Evolutionary conservation across 495 filamentous ascomycete species (phyloP).

Genomic region (Xanthoparmelia taractica): DNA sequence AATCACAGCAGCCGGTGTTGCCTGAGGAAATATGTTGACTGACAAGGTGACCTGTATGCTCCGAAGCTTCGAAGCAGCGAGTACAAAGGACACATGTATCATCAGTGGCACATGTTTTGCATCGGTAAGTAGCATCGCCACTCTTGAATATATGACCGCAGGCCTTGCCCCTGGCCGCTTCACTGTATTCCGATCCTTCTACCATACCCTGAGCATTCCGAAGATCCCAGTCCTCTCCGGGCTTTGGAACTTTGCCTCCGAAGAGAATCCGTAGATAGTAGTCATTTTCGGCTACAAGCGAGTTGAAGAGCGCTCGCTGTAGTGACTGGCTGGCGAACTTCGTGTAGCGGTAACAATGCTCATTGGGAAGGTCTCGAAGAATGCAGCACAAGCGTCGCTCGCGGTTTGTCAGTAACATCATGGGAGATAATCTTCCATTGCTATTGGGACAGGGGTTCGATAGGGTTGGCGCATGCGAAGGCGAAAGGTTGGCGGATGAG

Average conservation of each 20-base stretch:
- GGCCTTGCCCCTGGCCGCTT: slow-evolving; percentile 83
- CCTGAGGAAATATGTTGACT: slow-evolving; percentile 76
- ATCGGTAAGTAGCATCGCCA: slow-evolving; percentile 88
- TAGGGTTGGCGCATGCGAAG: background rate
- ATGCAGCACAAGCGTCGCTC: slow-evolving; percentile 70
- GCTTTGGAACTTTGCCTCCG: slow-evolving; percentile 57
- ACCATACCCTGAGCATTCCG: slow-evolving; percentile 80
- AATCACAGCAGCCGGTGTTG: slow-evolving; percentile 94
- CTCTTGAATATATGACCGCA: slow-evolving; percentile 94
- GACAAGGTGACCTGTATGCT: slow-evolving; percentile 90
- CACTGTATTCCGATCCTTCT: slow-evolving; percentile 91
- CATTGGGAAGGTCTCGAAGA: slow-evolving; percentile 62
- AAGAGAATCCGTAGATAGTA: slow-evolving; percentile 73
- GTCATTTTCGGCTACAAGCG: slow-evolving; percentile 62
- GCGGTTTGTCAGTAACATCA: slow-evolving; percentile 21
- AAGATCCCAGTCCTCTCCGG: slow-evolving; percentile 58
- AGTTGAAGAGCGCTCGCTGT: slow-evolving; percentile 73
- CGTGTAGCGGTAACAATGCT: slow-evolving; percentile 64
- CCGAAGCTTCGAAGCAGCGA: slow-evolving; percentile 88
- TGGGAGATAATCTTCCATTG: slow-evolving; percentile 3
- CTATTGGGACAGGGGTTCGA: background rate
- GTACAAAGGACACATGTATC: slow-evolving; percentile 82
- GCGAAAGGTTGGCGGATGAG: background rate
- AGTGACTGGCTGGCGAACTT: slow-evolving; percentile 60
- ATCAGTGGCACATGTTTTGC: slow-evolving; percentile 83